Percentiles rank a stretch among this genome's conserved stretches.
Conservation (phyloP, 2,329 filamentous ascomycete genomes). For the Aspergillus clavatus region DNA sequence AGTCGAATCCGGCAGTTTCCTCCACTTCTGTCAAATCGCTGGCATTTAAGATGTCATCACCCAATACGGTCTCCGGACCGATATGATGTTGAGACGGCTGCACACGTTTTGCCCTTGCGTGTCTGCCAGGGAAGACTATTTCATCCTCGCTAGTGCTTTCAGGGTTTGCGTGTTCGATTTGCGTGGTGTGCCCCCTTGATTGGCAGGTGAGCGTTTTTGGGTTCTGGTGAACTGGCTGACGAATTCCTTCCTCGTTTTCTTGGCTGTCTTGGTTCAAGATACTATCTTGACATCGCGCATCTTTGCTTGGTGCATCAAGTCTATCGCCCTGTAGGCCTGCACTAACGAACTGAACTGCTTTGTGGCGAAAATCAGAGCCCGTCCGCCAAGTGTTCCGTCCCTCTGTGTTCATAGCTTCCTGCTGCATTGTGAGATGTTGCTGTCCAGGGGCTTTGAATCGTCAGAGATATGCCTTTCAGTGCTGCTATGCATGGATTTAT, state of each 20-base stretch:
- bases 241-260: neutral
- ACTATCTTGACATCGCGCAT: neutral
- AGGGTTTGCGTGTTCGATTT: constrained; percentile 30
- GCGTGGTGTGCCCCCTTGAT: constrained; percentile 28
- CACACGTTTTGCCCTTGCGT: constrained; percentile 14
- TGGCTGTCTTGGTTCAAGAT: neutral
- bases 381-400: constrained; percentile 46
- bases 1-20: neutral
- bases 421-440: constrained; percentile 45
- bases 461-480: constrained; percentile 9
- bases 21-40: neutral
- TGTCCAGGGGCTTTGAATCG: constrained; percentile 12
- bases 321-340: constrained; percentile 51
- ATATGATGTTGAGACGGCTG: constrained; percentile 3
- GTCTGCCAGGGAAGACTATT: constrained; percentile 37
- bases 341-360: constrained; percentile 56
- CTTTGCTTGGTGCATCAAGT: too few species aligned
- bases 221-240: neutral
- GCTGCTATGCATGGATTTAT: neutral
- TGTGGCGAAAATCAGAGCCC: constrained; percentile 51
- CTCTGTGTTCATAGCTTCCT: constrained; percentile 57
- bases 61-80: neutral
- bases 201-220: constrained; percentile 18
- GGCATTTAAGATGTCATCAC: neutral
- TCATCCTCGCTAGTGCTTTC: constrained; percentile 65